Base-by-base conservation (phyloP, 225 moss, liverwort and hornwort species). In the Climacium dendroides region DNA sequence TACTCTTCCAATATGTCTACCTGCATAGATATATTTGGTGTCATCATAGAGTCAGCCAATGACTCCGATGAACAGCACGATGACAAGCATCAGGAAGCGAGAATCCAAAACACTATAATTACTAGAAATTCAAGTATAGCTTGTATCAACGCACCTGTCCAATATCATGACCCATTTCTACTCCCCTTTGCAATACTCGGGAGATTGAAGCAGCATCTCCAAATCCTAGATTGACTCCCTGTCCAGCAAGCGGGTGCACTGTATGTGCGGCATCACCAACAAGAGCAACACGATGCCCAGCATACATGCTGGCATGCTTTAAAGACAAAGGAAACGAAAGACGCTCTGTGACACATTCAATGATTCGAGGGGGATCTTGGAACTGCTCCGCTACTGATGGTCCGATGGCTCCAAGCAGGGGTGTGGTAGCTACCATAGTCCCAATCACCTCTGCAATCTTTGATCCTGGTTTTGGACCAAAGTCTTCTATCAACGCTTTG, bases 211-310 rank as follows among this genome's bases (percentile, higher is more conserved):
- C 91, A 73, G 99, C 99, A 92, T 99, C 99, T 81, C 97, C 99
- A 89, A 99, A 96, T 19, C 99, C 99, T 47, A 99, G 83, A 86
- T 99, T 99, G 48, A 99, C 97, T 64, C 99, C 99, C 90, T 99
- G 97, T 39, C 97, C 99, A 26, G 99, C 99, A 78, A 99, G 94
- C 59, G 96, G 99, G 92, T 99, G 99, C 29, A 99, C 97, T 53
- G 95, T 97, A 81, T 97, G 99, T 20, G 99, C 99, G 50, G 99
- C 99, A 91, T 99, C 99, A 54, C 99, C 99, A 59, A 97, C 99
- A 70, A 99, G 96, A 88, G 96, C 97, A 71, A 97, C 92, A 72
- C 99, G 95, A 57, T 94, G 91, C 43, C 92, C 90, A 57, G 91
- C 92, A 80, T 99, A 99, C 88, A 80, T 93, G 85, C 90, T 96